phyloP scores from a whole-genome alignment of 805 yeast genomes.

The Metschnikowia proteae region DNA sequence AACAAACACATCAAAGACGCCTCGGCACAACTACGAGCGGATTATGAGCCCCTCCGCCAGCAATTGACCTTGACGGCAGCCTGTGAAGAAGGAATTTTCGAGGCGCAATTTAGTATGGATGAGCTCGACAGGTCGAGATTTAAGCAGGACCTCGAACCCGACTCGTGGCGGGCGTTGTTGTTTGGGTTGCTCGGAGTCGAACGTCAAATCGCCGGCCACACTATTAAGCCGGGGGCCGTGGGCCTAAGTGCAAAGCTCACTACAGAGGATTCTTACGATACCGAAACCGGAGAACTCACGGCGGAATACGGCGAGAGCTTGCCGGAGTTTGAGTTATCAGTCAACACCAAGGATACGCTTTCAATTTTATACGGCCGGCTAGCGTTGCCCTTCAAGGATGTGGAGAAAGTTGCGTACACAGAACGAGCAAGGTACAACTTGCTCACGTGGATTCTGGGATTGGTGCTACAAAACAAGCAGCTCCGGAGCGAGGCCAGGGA shows the following conservation, averaged over 20 bases:
- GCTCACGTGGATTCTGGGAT: constrained; percentile 16
- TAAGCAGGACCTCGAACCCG: constrained; percentile 10
- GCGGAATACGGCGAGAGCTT: constrained; percentile 19
- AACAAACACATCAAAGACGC: constrained; percentile 9
- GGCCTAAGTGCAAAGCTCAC: constrained; percentile 20
- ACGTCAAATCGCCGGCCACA: too few relatives aligned
- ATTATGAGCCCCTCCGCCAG: neutral
- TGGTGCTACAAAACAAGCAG: constrained; percentile 4
- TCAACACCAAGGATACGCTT: constrained; percentile 11
- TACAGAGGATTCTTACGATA: constrained; percentile 24
- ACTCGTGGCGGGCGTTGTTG: constrained; percentile 20
- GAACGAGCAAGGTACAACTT: constrained; percentile 11
- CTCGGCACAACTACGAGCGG: constrained; percentile 9
- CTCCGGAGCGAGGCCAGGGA: constrained; percentile 4
- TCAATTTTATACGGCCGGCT: constrained; percentile 14
- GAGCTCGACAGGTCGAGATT: constrained; percentile 9
- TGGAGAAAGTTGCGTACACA: constrained; percentile 6
- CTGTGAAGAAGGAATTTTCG: constrained; percentile 19
- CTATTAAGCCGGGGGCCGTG: neutral
- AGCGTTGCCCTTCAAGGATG: constrained; percentile 5
- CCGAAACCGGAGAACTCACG: constrained; percentile 21
- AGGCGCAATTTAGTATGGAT: constrained; percentile 2
- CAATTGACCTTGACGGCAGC: constrained; percentile 11
- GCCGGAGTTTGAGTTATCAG: constrained; percentile 13
- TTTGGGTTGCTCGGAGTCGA: neutral